Base-by-base conservation (phyloP, 768 basidiomycete species). In the Leccinum variicolor region DNA sequence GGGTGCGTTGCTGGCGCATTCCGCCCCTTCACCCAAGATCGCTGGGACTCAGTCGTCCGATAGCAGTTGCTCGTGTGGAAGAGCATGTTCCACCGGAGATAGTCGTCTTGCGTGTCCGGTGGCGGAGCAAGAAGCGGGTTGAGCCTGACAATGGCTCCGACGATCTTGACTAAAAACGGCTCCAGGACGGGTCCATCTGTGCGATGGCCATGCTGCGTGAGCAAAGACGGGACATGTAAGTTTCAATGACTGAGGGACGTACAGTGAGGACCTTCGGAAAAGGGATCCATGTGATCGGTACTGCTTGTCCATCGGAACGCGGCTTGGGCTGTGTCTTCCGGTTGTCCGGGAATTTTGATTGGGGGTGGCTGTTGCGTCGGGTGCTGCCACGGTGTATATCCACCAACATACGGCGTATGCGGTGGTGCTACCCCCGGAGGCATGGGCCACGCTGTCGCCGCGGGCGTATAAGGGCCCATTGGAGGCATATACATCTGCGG, bases 41-140 rank as follows among this genome's bases (percentile, higher is more conserved):
- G 75, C 3, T 74, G 60, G 4, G 79, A 76, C 56, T 90, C 89
- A n/a, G 75, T 78, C 4, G 85, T 87, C 56, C 84, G 81, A 62
- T 81, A 81, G 54, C 84, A 84, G 57, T 82, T 77, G 41, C 77
- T 80, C 6, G 86, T 80, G 6, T 76, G 74, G 67, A 84, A 89
- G 43, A 87, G 77, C 84, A 91, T 87, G 71, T 88, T 87, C 87
- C 89, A 90, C 49, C 80, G 82, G 46, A 91, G 73, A 66, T 82
- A 81, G 6, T 79, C 78, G 1, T 81, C 77, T 5, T 73, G 63
- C 4, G 69, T 68, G 9, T 77, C 76, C 0, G 79, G 70, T 58
- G 70, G 74, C 19, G 85, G 84, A 0, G 71, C 64, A 15, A 90
- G 74, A 25, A 90, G 76, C 0, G 89, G 87, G 65, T 91, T 90